Base-by-base conservation (phyloP, 2,329 filamentous ascomycete species). In the Penicillium sp. region DNA sequence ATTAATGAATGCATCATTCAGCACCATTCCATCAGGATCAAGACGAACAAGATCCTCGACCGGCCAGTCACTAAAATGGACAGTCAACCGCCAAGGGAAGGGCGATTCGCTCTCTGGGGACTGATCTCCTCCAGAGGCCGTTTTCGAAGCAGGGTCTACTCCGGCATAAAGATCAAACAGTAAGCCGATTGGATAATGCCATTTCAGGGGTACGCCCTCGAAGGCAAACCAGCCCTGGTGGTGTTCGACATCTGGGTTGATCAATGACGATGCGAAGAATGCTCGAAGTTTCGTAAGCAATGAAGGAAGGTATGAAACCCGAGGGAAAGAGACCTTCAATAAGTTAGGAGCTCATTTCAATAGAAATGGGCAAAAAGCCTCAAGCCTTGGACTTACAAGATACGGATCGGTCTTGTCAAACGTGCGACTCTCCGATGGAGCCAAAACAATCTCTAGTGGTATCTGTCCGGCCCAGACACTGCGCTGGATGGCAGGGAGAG, bases 161-260 rank as follows among this genome's bases (percentile, higher is more conserved):
- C 83, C 84, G 2, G 83, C 82, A 61, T 88, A 88, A 5, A 90
- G 75, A 67, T 90, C 87, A 64, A 84, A 88, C 4, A 90, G 76
- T 9, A 90, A 73, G 1, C 87, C 87, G 9, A 88, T 67, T 0
- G 87, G 86, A 53, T 88, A 85, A 64, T 90, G 87, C 85, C 85
- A 88, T 74, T 88, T 89, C 57, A 90, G 68, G 2, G 85, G 82
- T 13, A 90, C 86, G 12, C 78, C 80, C 66, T 90, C 84, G 63
- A 85, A 87, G 1, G 83, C 84, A 57, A 90, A 82, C 82, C 84
- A 87, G 17, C 82, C 80, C 36, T 82, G 73, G 51, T 81, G 75
- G 7, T 79, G 65, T 3, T 73, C 58, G 8, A 80, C 74, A 36
- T 78, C 72, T 3, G 84, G 78, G 57, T 85, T 76, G 60, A 88